phyloP scores from a whole-genome alignment of 106 monocot species.

The Allium fistulosum region DNA sequence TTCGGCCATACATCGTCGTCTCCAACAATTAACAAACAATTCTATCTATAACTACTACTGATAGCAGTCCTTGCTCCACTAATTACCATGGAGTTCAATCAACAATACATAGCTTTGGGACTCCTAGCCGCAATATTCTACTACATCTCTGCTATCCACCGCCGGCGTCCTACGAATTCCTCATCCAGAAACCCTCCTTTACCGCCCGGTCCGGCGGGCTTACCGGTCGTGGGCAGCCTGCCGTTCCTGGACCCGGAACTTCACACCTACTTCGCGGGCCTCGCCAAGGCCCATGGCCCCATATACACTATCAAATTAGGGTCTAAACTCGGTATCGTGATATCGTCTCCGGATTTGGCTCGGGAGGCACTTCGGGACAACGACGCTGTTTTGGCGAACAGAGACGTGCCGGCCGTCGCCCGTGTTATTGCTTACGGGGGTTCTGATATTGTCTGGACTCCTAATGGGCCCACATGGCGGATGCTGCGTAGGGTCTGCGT shows the following conservation, averaged over 20 bases:
- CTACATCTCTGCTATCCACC: neutral
- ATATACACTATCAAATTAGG: slow-evolving; percentile 34
- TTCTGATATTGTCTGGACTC: slow-evolving; percentile 34
- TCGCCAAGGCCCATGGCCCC: slow-evolving; percentile 34
- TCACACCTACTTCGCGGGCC: slow-evolving; percentile 30
- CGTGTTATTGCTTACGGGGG: slow-evolving; percentile 27
- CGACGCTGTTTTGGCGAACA: slow-evolving; percentile 34
- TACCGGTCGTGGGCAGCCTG: slow-evolving; percentile 45
- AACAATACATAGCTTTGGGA: neutral
- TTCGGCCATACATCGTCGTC: no score
- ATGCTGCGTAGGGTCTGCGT: slow-evolving; percentile 53
- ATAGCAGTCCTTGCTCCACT: no score
- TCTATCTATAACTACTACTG: no score
- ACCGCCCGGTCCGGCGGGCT: slow-evolving; percentile 35
- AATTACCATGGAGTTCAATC: no score
- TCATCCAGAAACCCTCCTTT: neutral
- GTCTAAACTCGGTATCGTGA: slow-evolving; percentile 23
- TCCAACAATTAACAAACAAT: no score
- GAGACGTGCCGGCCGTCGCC: slow-evolving; percentile 26
- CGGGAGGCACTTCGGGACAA: slow-evolving; percentile 24
- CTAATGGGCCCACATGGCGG: slow-evolving; percentile 47
- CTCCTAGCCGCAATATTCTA: neutral
- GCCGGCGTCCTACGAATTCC: slow-evolving; percentile 6
- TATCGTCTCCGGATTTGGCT: slow-evolving; percentile 31
- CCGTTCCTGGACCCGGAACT: slow-evolving; percentile 25